Percentiles rank a stretch among this genome's conserved stretches.
Conservation (phyloP, 306 rosid species). For the Ochetophila trinervis region DNA sequence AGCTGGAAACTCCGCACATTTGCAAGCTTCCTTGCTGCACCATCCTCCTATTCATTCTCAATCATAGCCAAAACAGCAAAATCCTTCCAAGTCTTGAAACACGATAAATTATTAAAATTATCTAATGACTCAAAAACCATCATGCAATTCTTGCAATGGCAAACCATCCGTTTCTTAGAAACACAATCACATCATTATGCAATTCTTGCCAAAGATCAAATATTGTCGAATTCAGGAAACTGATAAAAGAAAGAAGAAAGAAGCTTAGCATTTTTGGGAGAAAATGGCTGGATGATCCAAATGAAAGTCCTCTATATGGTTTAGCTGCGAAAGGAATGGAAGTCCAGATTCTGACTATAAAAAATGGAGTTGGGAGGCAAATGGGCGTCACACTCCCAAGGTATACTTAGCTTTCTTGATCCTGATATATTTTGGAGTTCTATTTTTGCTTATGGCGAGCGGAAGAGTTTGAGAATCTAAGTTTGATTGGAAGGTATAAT, state of each 20-base stretch:
- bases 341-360: slow-evolving; percentile 41
- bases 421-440: no score
- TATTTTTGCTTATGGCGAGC: no score
- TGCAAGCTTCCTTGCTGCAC: slow-evolving; percentile 27
- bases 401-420: no score
- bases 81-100: slow-evolving; percentile 6
- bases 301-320: slow-evolving; percentile 30
- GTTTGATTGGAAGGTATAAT: no score
- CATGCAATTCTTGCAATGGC: no score
- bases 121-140: no score
- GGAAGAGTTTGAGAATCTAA: no score
- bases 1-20: slow-evolving; percentile 31
- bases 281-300: slow-evolving; percentile 38
- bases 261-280: slow-evolving; percentile 38
- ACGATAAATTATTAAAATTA: no score
- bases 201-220: slow-evolving; percentile 7
- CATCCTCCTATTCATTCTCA: slow-evolving; percentile 20
- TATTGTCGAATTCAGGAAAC: not conserved
- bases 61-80: slow-evolving; percentile 1
- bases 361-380: slow-evolving; percentile 46
- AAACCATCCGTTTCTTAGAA: no score
- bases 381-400: slow-evolving; percentile 38
- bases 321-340: slow-evolving; percentile 43
- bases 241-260: not conserved
- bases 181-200: not conserved